Base-by-base conservation (phyloP, 257 asterid genomes). In the Solanum paucissectum region DNA sequence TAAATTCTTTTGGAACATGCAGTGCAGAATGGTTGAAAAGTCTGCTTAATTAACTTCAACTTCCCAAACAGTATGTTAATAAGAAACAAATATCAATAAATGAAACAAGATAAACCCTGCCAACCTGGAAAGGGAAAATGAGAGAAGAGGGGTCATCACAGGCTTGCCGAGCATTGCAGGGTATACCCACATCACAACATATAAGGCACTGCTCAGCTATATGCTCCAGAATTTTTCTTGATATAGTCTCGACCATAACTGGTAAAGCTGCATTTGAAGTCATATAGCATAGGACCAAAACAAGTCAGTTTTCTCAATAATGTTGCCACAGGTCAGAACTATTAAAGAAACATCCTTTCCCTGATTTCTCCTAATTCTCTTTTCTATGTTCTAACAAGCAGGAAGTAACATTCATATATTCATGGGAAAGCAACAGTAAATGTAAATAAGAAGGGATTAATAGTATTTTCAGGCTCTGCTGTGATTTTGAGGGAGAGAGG, bases 71-170 rank as follows among this genome's bases (percentile, higher is more conserved):
- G 52, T 25, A 74, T 21, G 16, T 21, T 23, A 25, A 21, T 74
- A 74, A 36, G 52, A 36, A 74, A 36, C 52, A 36, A 11, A 21
- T 37, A 74, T 36, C 32, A 36, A 4, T 5, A 74, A 23, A 36
- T 0, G 25, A 36, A 37, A 37, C 49, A 74, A 21, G 83, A 73
- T 74, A 37, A 36, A 44, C 20, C 33, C 9, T 64, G 87, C 94
- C 89, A 72, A 93, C 99, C 98, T 95, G 99, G 92, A 97, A 97
- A 89, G 99, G 98, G 44, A 97, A 97, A 87, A 95, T 95, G 89
- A 97, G 95, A 74, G 98, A 89, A 74, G 95, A 93, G 29, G 96
- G 97, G 90, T 95, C 93, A 87, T 91, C 88, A 88, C 99, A 95
- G 46, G 92, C 95, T 88, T 93, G 94, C 86, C 98, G 95, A 87